Percentiles rank a stretch among this genome's conserved stretches.
Conservation (phyloP, 2,329 filamentous ascomycete species). For the Alternaria solani region DNA sequence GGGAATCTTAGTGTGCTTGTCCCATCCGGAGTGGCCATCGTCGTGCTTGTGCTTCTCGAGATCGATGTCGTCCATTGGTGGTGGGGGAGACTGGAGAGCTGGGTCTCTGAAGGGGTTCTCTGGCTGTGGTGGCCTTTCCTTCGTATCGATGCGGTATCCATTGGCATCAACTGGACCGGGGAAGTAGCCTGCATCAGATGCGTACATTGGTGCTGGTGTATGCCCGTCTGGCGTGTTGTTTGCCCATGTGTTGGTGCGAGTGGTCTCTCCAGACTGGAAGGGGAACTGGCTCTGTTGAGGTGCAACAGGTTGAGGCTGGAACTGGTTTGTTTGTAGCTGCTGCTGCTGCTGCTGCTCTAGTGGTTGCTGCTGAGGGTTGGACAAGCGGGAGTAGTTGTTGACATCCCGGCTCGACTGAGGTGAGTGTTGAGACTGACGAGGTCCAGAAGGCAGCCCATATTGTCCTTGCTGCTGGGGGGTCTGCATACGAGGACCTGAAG, state of each 20-base stretch:
- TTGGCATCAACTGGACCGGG: slow-evolving; percentile 33
- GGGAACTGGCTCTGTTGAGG: slow-evolving; percentile 20
- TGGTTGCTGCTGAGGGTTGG: slow-evolving; percentile 17
- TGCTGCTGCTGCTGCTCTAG: slow-evolving; percentile 10
- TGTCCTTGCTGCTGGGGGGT: slow-evolving; percentile 26
- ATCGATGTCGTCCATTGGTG: slow-evolving; percentile 32
- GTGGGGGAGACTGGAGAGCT: slow-evolving; percentile 22
- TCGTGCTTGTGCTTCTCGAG: slow-evolving; percentile 42
- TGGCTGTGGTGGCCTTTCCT: slow-evolving; percentile 28
- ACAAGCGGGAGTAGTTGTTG: slow-evolving; percentile 16
- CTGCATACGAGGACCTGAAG: slow-evolving; percentile 22
- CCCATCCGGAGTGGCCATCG: slow-evolving; percentile 27
- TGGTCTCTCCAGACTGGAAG: slow-evolving; percentile 31
- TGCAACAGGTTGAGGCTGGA: slow-evolving; percentile 4
- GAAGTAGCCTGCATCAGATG: slow-evolving; percentile 31
- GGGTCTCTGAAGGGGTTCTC: slow-evolving; percentile 31
- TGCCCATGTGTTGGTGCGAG: slow-evolving; percentile 40
- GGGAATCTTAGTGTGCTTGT: slow-evolving; percentile 36
- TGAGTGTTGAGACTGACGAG: slow-evolving; percentile 9
- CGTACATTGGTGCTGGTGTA: slow-evolving; percentile 32
- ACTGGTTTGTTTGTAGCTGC: slow-evolving; percentile 19
- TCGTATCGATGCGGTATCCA: slow-evolving; percentile 38
- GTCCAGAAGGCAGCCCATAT: slow-evolving; percentile 22
- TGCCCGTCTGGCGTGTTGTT: slow-evolving; percentile 18
- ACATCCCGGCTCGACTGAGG: slow-evolving; percentile 15